phyloP scores from a whole-genome alignment of 2,329 filamentous ascomycete genomes.

The Trichoderma arundinaceum region DNA sequence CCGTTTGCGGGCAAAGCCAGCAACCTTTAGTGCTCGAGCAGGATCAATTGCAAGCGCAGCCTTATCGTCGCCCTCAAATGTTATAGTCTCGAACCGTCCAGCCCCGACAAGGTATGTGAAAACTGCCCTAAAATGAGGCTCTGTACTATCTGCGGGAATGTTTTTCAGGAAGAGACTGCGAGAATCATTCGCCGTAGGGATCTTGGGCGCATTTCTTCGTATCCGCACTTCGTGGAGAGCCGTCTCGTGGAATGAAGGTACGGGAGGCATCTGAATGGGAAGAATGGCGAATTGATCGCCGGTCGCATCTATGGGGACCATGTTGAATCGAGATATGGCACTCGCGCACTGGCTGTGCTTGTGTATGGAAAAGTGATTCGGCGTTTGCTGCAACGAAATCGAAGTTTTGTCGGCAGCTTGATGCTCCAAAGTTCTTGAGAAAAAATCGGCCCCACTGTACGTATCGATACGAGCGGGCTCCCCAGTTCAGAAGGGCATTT shows the following conservation, averaged over 20 bases:
- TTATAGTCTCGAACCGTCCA: slow-evolving; percentile 76
- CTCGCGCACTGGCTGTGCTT: background rate
- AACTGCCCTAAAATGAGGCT: slow-evolving; percentile 74
- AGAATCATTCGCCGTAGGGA: slow-evolving; percentile 72
- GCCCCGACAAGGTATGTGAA: slow-evolving; percentile 77
- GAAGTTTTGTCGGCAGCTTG: slow-evolving; percentile 23
- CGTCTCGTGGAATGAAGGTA: slow-evolving; percentile 65
- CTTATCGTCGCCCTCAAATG: slow-evolving; percentile 70
- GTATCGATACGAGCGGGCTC: slow-evolving; percentile 22
- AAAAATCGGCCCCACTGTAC: slow-evolving; percentile 25
- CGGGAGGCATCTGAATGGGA: slow-evolving; percentile 67
- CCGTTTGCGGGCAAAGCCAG: slow-evolving; percentile 49
- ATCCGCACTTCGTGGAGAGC: slow-evolving; percentile 86
- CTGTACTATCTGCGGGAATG: slow-evolving; percentile 81
- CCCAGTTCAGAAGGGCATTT: background rate
- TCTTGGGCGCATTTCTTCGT: slow-evolving; percentile 79
- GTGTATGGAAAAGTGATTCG: background rate
- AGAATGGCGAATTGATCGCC: slow-evolving; percentile 70
- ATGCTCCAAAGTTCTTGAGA: slow-evolving; percentile 3
- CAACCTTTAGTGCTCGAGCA: slow-evolving; percentile 52
- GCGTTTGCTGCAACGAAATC: background rate
- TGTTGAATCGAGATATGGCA: slow-evolving; percentile 31
- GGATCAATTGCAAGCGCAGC: slow-evolving; percentile 51
- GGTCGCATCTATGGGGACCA: slow-evolving; percentile 39
- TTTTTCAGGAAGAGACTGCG: slow-evolving; percentile 92